Percentiles rank a stretch among this genome's conserved stretches.
Evolutionary conservation across 169 alveolate genomes (phyloP).

Genomic region (Theileria equi): DNA sequence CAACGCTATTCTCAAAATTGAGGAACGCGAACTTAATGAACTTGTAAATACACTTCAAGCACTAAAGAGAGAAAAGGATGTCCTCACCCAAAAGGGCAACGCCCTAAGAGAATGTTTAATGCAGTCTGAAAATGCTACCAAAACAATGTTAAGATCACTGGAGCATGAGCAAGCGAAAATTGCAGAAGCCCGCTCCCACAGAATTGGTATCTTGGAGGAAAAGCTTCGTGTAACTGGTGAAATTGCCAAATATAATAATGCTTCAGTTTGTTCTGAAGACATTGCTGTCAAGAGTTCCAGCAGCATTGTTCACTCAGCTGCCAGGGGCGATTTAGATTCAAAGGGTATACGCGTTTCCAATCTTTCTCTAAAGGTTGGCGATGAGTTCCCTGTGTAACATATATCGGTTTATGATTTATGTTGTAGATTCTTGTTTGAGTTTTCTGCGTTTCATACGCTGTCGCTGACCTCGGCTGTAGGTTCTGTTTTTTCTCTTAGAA

Average conservation of each 20-base stretch:
- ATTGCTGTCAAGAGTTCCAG: slow-evolving; percentile 2
- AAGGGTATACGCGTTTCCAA: slow-evolving; percentile 57
- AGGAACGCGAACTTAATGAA: slow-evolving; percentile 58
- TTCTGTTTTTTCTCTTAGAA: slow-evolving; percentile 22
- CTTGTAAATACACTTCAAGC: slow-evolving; percentile 27
- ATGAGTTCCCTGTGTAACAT: slow-evolving; percentile 16
- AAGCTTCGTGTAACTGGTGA: slow-evolving; percentile 10
- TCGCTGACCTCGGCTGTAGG: slow-evolving; percentile 55
- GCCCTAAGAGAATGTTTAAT: slow-evolving; percentile 47
- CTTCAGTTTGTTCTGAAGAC: not conserved
- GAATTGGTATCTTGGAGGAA: slow-evolving; percentile 43
- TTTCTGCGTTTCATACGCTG: slow-evolving; percentile 59
- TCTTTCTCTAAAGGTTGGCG: slow-evolving; percentile 25
- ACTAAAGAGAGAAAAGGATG: slow-evolving; percentile 28
- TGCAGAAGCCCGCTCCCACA: slow-evolving; percentile 2
- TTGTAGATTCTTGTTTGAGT: not conserved
- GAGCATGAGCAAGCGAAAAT: slow-evolving; percentile 46
- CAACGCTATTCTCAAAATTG: slow-evolving; percentile 13
- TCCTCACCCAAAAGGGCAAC: slow-evolving; percentile 21
- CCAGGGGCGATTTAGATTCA: slow-evolving; percentile 24
- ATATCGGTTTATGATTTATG: not conserved
- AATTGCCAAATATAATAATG: not conserved
- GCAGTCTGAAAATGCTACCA: slow-evolving; percentile 60
- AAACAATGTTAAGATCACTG: slow-evolving; percentile 58
- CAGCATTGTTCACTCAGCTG: not conserved